A percentile compares a stretch with the other conserved stretches of the same genome.
phyloP scores from a whole-genome alignment of 2,329 filamentous ascomycete species.

The Beauveria brongniartii region DNA sequence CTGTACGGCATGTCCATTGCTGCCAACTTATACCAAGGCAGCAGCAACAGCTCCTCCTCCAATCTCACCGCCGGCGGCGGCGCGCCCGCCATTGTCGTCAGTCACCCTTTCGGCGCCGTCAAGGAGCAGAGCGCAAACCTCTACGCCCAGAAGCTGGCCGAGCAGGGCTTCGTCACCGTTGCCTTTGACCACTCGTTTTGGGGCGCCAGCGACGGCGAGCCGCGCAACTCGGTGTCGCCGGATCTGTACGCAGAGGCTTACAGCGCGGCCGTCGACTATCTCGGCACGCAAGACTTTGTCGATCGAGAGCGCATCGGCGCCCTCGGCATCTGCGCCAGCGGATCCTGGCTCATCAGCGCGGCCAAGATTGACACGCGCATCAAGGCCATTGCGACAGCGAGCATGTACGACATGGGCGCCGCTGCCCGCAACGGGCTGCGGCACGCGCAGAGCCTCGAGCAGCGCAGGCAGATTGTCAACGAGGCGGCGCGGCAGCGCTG shows the following conservation, averaged over 20 bases:
- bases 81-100: conserved; percentile 19
- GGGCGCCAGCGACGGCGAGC: conserved; percentile 20
- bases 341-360: conserved; percentile 25
- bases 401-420: background rate
- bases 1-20: background rate
- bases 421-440: conserved; percentile 14
- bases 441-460: background rate
- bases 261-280: conserved; percentile 25
- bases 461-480: background rate
- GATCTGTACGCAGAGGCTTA: conserved; percentile 22
- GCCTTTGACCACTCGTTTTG: conserved; percentile 19
- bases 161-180: conserved; percentile 19
- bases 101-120: conserved; percentile 22
- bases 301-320: conserved; percentile 23
- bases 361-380: conserved; percentile 24
- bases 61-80: background rate
- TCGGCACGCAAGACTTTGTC: conserved; percentile 17
- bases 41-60: background rate
- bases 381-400: background rate
- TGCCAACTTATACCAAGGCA: background rate
- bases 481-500: background rate
- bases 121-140: conserved; percentile 24
- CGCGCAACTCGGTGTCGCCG: conserved; percentile 18
- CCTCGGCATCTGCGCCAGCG: conserved; percentile 24
- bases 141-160: conserved; percentile 18